A percentile compares a stretch with the other conserved stretches of the same genome.
Evolutionary conservation across 345 rosid genomes (phyloP).

Genomic region (Bruguiera sexangula): DNA sequence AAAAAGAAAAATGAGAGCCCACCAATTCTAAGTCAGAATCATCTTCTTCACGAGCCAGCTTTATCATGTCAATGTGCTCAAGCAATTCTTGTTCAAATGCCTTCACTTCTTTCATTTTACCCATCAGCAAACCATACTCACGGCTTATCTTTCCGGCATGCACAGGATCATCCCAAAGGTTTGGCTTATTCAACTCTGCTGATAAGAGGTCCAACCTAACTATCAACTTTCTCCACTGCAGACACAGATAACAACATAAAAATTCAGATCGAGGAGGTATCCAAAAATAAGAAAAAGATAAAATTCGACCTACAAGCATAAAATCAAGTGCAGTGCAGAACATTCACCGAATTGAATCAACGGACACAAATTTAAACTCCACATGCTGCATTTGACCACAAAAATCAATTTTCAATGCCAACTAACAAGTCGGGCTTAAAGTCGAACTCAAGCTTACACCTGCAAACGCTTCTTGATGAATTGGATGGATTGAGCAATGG

Average conservation of each 20-base stretch:
- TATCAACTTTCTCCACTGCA: slow-evolving; percentile 76
- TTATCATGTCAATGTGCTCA: slow-evolving; percentile 93
- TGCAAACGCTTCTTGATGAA: slow-evolving; percentile 89
- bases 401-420: not conserved
- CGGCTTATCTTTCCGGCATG: slow-evolving; percentile 86
- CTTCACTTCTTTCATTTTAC: slow-evolving; percentile 70
- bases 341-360: too few relatives aligned
- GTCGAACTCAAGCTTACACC: slow-evolving; percentile 33
- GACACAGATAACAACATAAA: slow-evolving; percentile 15
- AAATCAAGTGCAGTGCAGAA: not conserved
- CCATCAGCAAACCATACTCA: slow-evolving; percentile 74
- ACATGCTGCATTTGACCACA: not conserved
- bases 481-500: slow-evolving; percentile 82
- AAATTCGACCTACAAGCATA: not conserved
- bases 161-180: slow-evolving; percentile 85
- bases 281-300: not conserved
- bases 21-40: slow-evolving; percentile 91
- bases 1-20: slow-evolving; percentile 59
- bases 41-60: slow-evolving; percentile 84
- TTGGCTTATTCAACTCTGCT: slow-evolving; percentile 58
- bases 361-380: too few relatives aligned
- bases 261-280: not conserved
- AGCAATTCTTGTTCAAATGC: slow-evolving; percentile 74
- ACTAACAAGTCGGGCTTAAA: too few relatives aligned
- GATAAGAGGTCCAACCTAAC: slow-evolving; percentile 64